phyloP scores from a whole-genome alignment of 306 rosid species.

The Gastrolobium villosum region DNA sequence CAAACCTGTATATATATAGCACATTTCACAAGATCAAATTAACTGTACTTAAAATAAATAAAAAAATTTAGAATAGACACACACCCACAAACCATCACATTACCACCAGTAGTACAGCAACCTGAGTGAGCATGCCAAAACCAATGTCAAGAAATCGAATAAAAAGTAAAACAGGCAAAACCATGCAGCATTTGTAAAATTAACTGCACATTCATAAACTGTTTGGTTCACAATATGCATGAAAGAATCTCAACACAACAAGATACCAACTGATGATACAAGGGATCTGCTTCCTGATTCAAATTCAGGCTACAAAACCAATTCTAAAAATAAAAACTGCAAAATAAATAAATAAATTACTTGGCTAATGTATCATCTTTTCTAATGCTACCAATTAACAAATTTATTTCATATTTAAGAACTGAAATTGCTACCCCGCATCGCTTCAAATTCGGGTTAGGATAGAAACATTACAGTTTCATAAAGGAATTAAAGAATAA shows the following conservation, averaged over 20 bases:
- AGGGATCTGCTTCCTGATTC: constrained; percentile 22
- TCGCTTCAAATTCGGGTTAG: background rate
- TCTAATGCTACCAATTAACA: background rate
- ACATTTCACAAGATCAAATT: background rate
- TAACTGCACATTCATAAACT: background rate
- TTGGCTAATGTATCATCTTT: background rate
- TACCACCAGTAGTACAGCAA: constrained; percentile 3
- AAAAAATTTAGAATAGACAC: background rate
- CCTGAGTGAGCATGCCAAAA: constrained; percentile 29
- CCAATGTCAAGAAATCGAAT: background rate
- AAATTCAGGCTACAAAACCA: background rate
- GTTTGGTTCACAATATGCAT: background rate
- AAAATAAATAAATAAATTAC: background rate
- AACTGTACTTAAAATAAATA: background rate
- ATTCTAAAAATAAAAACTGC: background rate
- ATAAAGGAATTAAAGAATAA: background rate
- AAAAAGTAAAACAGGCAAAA: constrained; percentile 20
- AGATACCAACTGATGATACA: background rate
- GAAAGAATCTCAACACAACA: background rate
- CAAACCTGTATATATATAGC: background rate
- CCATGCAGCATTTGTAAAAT: background rate
- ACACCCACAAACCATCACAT: constrained; percentile 11
- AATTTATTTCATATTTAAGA: constrained; percentile 2
- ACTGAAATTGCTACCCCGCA: background rate
- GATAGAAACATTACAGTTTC: background rate